phyloP scores from a whole-genome alignment of 2,329 filamentous ascomycete genomes.

The Ophiocordyceps robertsii region DNA sequence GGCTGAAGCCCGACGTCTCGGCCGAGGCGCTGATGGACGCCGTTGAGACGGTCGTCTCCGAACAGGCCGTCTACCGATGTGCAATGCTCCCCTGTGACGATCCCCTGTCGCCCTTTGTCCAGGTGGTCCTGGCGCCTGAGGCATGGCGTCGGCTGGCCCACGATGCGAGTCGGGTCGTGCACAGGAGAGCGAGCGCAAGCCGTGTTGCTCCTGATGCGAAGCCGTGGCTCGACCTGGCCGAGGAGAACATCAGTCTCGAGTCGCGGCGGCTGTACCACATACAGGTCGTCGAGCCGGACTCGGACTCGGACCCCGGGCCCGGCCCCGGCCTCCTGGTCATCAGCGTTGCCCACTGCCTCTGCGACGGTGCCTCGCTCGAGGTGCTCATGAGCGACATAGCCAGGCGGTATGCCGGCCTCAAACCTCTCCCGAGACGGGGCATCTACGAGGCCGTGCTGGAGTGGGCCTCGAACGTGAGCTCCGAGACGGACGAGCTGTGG shows the following conservation, averaged over 20 bases:
- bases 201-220: slow-evolving; percentile 4
- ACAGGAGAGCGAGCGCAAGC: slow-evolving; percentile 4
- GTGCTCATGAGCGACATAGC: slow-evolving; percentile 18
- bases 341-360: slow-evolving; percentile 22
- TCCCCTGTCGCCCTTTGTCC: slow-evolving; percentile 19
- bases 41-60: slow-evolving; percentile 10
- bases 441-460: slow-evolving; percentile 6
- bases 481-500: slow-evolving; percentile 5
- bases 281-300: slow-evolving; percentile 1
- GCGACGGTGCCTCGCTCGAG: slow-evolving; percentile 20
- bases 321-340: slow-evolving; percentile 9
- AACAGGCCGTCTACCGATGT: slow-evolving; percentile 18
- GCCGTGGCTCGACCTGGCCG: slow-evolving; percentile 3
- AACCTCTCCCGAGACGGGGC: slow-evolving; percentile 3
- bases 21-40: slow-evolving; percentile 10
- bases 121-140: slow-evolving; percentile 12
- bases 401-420: slow-evolving; percentile 5
- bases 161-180: background rate
- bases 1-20: slow-evolving; percentile 10
- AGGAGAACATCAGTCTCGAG: slow-evolving; percentile 10
- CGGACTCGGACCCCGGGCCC: background rate
- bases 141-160: slow-evolving; percentile 2
- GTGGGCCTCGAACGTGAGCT: slow-evolving; percentile 4
- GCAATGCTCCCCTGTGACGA: slow-evolving; percentile 19
- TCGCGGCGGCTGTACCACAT: slow-evolving; percentile 4